Percentiles rank a stretch among this genome's conserved stretches.
Conservation (phyloP, 257 asterid species). For the Penstemon davidsonii region DNA sequence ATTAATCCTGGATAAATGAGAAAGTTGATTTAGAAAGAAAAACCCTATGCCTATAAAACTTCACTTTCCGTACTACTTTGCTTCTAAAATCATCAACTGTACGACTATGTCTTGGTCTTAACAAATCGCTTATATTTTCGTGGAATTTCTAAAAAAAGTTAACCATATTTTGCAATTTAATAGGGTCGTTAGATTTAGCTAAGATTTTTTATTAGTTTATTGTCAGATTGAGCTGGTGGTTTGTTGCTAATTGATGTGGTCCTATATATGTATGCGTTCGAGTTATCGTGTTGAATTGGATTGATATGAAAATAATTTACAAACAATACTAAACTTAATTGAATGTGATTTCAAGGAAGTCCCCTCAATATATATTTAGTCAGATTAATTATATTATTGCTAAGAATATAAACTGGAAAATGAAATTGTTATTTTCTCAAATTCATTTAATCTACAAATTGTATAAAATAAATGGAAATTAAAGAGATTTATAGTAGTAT, state of each 20-base stretch:
- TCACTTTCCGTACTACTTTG: slow-evolving; percentile 10
- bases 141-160: slow-evolving; percentile 7
- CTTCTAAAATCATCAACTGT: slow-evolving; percentile 12
- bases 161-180: slow-evolving; percentile 5
- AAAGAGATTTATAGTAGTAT: not conserved
- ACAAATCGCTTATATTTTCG: slow-evolving; percentile 12
- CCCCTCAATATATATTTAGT: too few species aligned
- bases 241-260: too few species aligned
- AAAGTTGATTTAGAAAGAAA: not conserved
- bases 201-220: not conserved
- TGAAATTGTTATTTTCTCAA: too few species aligned
- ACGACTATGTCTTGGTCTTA: slow-evolving; percentile 28
- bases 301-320: too few species aligned
- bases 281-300: too few species aligned
- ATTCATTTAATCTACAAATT: too few species aligned
- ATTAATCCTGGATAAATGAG: not conserved
- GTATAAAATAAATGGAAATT: not conserved
- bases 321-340: too few species aligned
- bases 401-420: too few species aligned
- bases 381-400: too few species aligned
- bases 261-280: too few species aligned
- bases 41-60: not conserved
- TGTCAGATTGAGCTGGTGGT: too few species aligned
- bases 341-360: too few species aligned
- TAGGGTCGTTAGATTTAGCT: slow-evolving; percentile 1